Conservation (phyloP, 225 moss, liverwort and hornwort species). For the Physcomitrellopsis africana region DNA sequence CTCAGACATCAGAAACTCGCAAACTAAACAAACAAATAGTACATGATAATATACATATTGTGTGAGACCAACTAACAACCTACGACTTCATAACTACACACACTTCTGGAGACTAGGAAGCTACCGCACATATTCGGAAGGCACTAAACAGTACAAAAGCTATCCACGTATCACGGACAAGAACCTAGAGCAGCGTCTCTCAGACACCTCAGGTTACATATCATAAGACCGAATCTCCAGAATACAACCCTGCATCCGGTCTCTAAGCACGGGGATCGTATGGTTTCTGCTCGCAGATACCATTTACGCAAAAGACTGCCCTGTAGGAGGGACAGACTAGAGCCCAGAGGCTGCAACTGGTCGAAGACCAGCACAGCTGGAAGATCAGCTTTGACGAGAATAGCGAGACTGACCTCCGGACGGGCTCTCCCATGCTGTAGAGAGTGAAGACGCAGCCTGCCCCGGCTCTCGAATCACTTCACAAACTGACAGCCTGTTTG, state of each 20-base stretch:
- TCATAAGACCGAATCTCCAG: not conserved
- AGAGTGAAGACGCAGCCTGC: conserved; percentile 53
- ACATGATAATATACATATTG: too few relatives aligned
- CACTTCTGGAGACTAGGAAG: not conserved
- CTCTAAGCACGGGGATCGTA: conserved; percentile 23
- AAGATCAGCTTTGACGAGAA: conserved; percentile 37
- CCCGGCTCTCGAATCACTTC: conserved; percentile 36
- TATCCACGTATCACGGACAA: not conserved
- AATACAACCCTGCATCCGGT: conserved; percentile 19
- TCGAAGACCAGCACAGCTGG: conserved; percentile 28
- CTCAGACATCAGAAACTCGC: not conserved
- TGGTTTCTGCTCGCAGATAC: conserved; percentile 24
- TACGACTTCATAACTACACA: not conserved
- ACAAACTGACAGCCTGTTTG: conserved; percentile 39
- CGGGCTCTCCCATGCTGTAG: conserved; percentile 53
- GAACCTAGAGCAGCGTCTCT: not conserved
- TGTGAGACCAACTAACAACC: not conserved
- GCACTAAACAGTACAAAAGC: not conserved
- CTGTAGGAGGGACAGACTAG: not conserved
- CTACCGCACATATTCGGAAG: not conserved
- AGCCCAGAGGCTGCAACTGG: conserved; percentile 21
- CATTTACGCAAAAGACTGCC: conserved; percentile 4
- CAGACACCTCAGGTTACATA: not conserved
- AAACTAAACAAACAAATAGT: too few relatives aligned
- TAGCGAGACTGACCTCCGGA: conserved; percentile 57